A percentile compares a stretch with the other conserved stretches of the same genome.
Conservation (phyloP, 1,139 yeast genomes). For the Diutina pseudorugosa region DNA sequence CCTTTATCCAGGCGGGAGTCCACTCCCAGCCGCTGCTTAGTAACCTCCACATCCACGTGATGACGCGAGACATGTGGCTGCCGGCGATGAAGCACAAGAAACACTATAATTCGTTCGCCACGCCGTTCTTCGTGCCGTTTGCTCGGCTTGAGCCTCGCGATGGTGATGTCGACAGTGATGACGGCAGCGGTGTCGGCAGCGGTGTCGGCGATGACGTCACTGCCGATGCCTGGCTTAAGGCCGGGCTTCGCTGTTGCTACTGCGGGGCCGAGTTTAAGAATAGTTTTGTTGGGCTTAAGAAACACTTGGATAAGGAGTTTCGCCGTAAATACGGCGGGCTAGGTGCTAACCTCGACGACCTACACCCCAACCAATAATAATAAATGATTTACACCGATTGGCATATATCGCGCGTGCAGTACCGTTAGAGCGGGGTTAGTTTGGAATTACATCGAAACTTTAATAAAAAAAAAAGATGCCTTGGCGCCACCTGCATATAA, state of each 20-base stretch:
- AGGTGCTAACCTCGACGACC: neutral
- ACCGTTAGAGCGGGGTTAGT: no score
- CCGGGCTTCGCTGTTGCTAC: neutral
- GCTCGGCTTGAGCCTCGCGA: slow-evolving; percentile 18
- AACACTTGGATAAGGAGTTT: neutral
- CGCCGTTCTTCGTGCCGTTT: slow-evolving; percentile 50
- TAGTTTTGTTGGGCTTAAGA: neutral
- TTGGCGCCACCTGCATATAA: neutral
- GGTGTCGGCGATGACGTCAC: neutral
- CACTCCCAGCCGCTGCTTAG: slow-evolving; percentile 61
- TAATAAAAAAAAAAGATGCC: no score
- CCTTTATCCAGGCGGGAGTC: slow-evolving; percentile 46
- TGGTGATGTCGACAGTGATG: neutral
- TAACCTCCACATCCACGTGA: slow-evolving; percentile 63
- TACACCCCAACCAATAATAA: neutral
- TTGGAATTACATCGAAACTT: neutral
- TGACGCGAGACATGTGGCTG: slow-evolving; percentile 53
- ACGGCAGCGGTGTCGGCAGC: neutral
- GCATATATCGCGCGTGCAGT: no score
- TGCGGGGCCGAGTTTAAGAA: neutral
- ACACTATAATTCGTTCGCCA: slow-evolving; percentile 64
- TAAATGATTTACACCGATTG: no score
- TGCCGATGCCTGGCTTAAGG: neutral
- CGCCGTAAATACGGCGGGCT: neutral
- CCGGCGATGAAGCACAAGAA: slow-evolving; percentile 42